A percentile compares a stretch with the other conserved stretches of the same genome.
phyloP scores from a whole-genome alignment of 306 rosid genomes.

The Begonia peltatifolia region DNA sequence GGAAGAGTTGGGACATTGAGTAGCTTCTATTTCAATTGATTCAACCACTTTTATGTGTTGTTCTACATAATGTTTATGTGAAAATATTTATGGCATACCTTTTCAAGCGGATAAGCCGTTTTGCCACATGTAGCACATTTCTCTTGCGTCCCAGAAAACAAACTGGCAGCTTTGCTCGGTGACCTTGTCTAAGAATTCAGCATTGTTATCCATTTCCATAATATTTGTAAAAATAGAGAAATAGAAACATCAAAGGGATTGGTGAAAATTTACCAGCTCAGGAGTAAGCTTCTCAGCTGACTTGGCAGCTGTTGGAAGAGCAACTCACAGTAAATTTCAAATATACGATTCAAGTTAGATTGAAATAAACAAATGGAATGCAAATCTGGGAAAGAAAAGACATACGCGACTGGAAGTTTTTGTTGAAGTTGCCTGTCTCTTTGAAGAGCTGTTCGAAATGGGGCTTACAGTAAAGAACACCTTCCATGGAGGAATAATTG shows the following conservation, averaged over 20 bases:
- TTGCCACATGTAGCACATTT: slow-evolving; percentile 90
- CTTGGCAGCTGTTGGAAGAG: slow-evolving; percentile 70
- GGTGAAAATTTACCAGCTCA: slow-evolving; percentile 50
- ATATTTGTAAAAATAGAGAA: neutral
- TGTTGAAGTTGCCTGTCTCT: slow-evolving; percentile 70
- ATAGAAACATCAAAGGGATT: too few species aligned
- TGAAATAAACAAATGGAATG: slow-evolving; percentile 1
- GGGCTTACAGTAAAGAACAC: slow-evolving; percentile 83
- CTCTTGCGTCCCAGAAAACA: slow-evolving; percentile 95
- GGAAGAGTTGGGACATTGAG: too few species aligned
- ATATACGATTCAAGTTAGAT: slow-evolving; percentile 8
- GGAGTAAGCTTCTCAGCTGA: slow-evolving; percentile 64
- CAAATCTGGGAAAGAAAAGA: slow-evolving; percentile 7
- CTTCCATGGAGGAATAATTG: slow-evolving; percentile 94
- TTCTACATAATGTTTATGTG: too few species aligned
- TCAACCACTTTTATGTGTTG: too few species aligned
- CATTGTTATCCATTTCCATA: too few species aligned
- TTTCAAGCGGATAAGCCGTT: slow-evolving; percentile 91
- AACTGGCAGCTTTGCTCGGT: slow-evolving; percentile 86
- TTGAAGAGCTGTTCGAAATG: slow-evolving; percentile 95
- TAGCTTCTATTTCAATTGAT: too few species aligned
- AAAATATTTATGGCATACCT: slow-evolving; percentile 28
- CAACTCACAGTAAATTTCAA: slow-evolving; percentile 12
- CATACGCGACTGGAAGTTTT: slow-evolving; percentile 82
- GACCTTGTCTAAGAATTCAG: slow-evolving; percentile 39